Percentiles rank a stretch among this genome's conserved stretches.
phyloP scores from a whole-genome alignment of 2,329 filamentous ascomycete genomes.

The Pyrenochaeta sp. region DNA sequence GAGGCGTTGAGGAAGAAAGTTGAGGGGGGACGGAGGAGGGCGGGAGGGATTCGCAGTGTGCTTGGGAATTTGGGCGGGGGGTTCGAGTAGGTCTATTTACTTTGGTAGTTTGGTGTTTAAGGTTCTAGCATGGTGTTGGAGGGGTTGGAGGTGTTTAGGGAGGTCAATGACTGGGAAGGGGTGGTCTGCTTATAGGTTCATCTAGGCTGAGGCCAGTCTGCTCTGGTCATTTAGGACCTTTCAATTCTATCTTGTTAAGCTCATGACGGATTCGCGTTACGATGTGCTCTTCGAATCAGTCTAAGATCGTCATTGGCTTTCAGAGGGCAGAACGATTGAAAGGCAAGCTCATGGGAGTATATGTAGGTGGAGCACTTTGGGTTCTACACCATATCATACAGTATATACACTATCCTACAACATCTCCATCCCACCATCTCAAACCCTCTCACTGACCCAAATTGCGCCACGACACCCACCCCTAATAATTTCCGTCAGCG shows the following conservation, averaged over 20 bases:
- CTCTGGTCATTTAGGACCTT: too few relatives aligned
- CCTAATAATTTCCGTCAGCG: constrained; percentile 85
- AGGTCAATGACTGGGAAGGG: background rate
- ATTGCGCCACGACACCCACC: constrained; percentile 93
- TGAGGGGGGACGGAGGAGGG: constrained; percentile 28
- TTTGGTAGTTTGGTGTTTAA: constrained; percentile 4
- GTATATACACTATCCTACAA: background rate
- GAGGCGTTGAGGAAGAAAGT: constrained; percentile 57
- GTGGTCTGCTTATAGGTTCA: too few relatives aligned
- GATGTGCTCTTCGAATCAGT: too few relatives aligned
- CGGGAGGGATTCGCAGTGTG: constrained; percentile 41
- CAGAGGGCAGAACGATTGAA: too few relatives aligned
- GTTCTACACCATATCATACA: background rate
- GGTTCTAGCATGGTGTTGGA: background rate
- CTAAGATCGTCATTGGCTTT: too few relatives aligned
- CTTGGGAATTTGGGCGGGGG: constrained; percentile 40
- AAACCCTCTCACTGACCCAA: constrained; percentile 83
- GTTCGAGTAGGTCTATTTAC: constrained; percentile 40
- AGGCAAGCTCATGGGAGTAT: too few relatives aligned
- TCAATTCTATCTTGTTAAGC: too few relatives aligned
- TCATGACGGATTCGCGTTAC: too few relatives aligned
- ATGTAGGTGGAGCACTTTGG: too few relatives aligned
- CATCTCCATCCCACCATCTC: constrained; percentile 14
- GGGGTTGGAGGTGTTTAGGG: background rate
- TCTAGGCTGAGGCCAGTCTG: too few relatives aligned